Evolutionary conservation across 192 early-diverging fungal species (phyloP).

Genomic region (Gaertneriomyces semiglobifer): DNA sequence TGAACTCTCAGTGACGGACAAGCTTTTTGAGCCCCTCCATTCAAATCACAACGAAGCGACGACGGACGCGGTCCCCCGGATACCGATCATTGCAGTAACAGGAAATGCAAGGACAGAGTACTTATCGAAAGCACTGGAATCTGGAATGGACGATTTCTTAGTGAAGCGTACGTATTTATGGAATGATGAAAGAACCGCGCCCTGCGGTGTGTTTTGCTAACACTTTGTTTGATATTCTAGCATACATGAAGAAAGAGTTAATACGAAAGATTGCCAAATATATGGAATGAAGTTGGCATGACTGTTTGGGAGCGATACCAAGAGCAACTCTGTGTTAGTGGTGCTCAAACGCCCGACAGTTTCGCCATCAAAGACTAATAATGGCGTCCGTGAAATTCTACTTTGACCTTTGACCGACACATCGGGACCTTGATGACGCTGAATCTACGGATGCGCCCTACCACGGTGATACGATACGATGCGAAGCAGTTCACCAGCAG

Average conservation of each 20-base stretch:
- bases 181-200: background rate
- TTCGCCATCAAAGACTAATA: too few species aligned
- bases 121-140: conserved; percentile 42
- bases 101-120: conserved; percentile 54
- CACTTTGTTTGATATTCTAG: background rate
- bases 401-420: too few species aligned
- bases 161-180: background rate
- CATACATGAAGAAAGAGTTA: conserved; percentile 11
- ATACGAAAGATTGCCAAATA: conserved; percentile 3
- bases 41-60: conserved; percentile 36
- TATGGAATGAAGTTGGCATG: background rate
- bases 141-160: conserved; percentile 31
- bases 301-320: too few species aligned
- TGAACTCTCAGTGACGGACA: background rate
- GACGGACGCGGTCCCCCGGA: conserved; percentile 3
- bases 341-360: too few species aligned
- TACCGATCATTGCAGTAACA: conserved; percentile 59
- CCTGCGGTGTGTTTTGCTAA: background rate
- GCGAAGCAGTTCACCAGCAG: too few species aligned
- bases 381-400: too few species aligned
- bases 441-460: too few species aligned
- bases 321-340: too few species aligned
- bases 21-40: background rate
- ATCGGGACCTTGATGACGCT: too few species aligned
- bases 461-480: too few species aligned